Evolutionary conservation across 345 rosid species (phyloP), one percentile per base, ranked within the genome.

Genomic region (Melaleuca quinquenervia): DNA sequence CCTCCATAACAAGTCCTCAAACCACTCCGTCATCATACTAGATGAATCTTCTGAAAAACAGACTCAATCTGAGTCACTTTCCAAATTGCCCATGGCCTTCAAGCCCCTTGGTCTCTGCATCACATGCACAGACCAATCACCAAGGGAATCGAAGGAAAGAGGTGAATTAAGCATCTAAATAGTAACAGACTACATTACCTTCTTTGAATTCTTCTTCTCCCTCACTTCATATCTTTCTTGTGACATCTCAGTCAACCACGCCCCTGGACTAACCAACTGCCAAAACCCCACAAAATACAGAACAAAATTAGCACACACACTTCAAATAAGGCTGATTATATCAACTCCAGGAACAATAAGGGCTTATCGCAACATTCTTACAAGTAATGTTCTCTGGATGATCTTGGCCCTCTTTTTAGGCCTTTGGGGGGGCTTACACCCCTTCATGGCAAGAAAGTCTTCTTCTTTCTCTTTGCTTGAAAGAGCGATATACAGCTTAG

Each of bases 381-480:
- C 96, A 87, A 93, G 94, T 82, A 94, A 87, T 83, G 92, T 94
- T 89, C 93, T 94, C 87, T 93, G 96, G 83, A 94, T 90, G 7
- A 91, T 52, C 88, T 94, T 94, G 87, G 95, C 93, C 52, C 96
- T 94, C 92, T 93, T 94, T 83, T 91, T 94, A 53, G 96, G 96
- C 90, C 96, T 92, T 83, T 94, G 96, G 84, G 95, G 92, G 62
- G 91, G 95, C 89, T 94, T 94, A 75, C 96, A 94, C 15, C 96
- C 96, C 89, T 94, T 94, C 96, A 94, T 94, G 11, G 95, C 95
- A 91, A 94, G 86, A 84, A 94, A 94, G 86, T 94, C 96, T 83
- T 94, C 96, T 58, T 94, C 96, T 85, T 94, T 94, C 88, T 94
- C 96, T 91, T 94, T 94, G 91, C 93, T 94, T 36, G 96, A 94